Evolutionary conservation across 192 early-diverging fungal genomes (phyloP).

Genomic region (Podila horticola): DNA sequence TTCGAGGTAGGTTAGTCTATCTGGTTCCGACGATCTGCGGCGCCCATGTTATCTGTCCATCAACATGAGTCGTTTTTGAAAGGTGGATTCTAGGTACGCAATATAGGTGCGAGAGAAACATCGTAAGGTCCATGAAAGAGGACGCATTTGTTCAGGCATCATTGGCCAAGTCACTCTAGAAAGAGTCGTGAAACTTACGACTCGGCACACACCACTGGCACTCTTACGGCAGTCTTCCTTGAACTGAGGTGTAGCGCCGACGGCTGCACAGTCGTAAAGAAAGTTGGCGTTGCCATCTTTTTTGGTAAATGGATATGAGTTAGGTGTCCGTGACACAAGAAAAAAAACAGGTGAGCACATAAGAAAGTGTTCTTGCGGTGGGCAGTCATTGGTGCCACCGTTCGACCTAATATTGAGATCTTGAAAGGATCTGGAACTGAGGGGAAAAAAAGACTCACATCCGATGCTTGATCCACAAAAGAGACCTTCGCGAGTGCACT

Average conservation of each 20-base stretch:
- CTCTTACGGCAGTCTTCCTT: constrained; percentile 4
- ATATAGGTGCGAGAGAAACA: not conserved
- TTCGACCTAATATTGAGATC: too few relatives aligned
- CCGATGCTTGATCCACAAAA: constrained; percentile 12
- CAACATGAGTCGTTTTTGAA: not conserved
- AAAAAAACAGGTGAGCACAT: too few relatives aligned
- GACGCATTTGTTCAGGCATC: not conserved
- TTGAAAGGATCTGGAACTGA: too few relatives aligned
- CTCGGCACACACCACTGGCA: not conserved
- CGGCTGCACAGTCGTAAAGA: constrained; percentile 2
- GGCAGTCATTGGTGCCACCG: too few relatives aligned
- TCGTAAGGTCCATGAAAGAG: not conserved
- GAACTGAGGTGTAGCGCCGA: constrained; percentile 7
- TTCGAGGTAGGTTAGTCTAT: too few relatives aligned
- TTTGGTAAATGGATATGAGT: not conserved
- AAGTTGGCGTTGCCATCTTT: constrained; percentile 15
- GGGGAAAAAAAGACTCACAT: constrained; percentile 1
- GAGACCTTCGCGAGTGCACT: constrained; percentile 1
- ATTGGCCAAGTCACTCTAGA: not conserved
- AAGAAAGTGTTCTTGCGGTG: too few relatives aligned
- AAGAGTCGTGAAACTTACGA: not conserved
- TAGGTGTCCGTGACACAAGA: too few relatives aligned
- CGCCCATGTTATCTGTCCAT: not conserved
- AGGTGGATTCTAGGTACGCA: not conserved
- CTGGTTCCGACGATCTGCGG: too few relatives aligned